Evolutionary conservation across 306 rosid genomes (phyloP).

Genomic region (Trifolium fragiferum): DNA sequence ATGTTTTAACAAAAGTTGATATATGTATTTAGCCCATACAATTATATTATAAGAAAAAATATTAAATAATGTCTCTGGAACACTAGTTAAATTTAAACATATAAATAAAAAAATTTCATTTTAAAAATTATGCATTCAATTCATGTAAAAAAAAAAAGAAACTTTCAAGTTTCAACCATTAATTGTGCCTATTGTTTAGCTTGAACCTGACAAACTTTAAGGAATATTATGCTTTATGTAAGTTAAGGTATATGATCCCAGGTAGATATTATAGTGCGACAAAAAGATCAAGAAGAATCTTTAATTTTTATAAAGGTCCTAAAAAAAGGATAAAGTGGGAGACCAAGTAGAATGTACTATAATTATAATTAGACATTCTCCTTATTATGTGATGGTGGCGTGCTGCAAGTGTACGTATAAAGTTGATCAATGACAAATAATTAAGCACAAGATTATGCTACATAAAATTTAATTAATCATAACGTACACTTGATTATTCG

Average conservation of each 20-base stretch:
- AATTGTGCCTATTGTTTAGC: too few relatives aligned
- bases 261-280: slow-evolving; percentile 15
- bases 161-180: too few relatives aligned
- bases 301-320: slow-evolving; percentile 25
- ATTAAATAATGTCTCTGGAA: too few relatives aligned
- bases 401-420: slow-evolving; percentile 43
- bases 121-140: too few relatives aligned
- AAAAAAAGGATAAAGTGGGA: slow-evolving; percentile 40
- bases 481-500: slow-evolving; percentile 30
- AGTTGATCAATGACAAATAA: slow-evolving; percentile 25
- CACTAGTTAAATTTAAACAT: too few relatives aligned
- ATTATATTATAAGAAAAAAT: too few relatives aligned
- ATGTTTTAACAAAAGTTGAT: too few relatives aligned
- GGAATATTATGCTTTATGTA: background rate
- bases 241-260: slow-evolving; percentile 16
- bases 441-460: slow-evolving; percentile 12
- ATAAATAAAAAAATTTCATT: too few relatives aligned
- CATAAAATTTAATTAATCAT: background rate
- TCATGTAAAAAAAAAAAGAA: too few relatives aligned
- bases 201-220: background rate
- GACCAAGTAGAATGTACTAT: slow-evolving; percentile 32
- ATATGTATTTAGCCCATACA: too few relatives aligned
- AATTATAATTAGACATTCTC: slow-evolving; percentile 51
- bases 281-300: slow-evolving; percentile 34
- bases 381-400: slow-evolving; percentile 46